Evolutionary conservation across 2,329 filamentous ascomycete genomes (phyloP).

Genomic region (Escovopsis weberi): DNA sequence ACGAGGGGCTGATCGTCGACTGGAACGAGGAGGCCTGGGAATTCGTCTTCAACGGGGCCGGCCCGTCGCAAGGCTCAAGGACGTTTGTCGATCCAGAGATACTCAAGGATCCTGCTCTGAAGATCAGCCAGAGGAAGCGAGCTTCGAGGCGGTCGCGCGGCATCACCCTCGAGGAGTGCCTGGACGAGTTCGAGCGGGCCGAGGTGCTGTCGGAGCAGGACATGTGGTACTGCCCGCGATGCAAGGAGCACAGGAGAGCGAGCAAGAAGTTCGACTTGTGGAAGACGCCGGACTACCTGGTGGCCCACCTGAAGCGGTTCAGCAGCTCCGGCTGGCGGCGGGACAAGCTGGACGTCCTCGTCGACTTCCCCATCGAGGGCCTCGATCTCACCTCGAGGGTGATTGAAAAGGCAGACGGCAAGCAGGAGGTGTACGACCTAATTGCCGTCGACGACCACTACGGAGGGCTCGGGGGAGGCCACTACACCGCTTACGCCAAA

Average conservation of each 20-base stretch:
- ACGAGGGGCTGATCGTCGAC: slow-evolving; percentile 77
- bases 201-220: slow-evolving; percentile 91
- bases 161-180: slow-evolving; percentile 74
- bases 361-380: slow-evolving; percentile 82
- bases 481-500: slow-evolving; percentile 90
- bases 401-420: slow-evolving; percentile 64
- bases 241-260: slow-evolving; percentile 83
- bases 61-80: slow-evolving; percentile 37
- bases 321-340: slow-evolving; percentile 68
- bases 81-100: slow-evolving; percentile 41
- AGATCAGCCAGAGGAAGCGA: slow-evolving; percentile 47
- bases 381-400: slow-evolving; percentile 72
- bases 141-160: slow-evolving; percentile 43
- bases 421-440: slow-evolving; percentile 76
- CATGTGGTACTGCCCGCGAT: slow-evolving; percentile 93
- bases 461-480: slow-evolving; percentile 81
- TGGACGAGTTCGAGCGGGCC: slow-evolving; percentile 87
- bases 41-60: slow-evolving; percentile 46
- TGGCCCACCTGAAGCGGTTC: slow-evolving; percentile 92
- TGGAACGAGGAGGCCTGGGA: slow-evolving; percentile 63
- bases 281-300: slow-evolving; percentile 89
- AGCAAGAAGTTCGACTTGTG: slow-evolving; percentile 96
- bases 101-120: slow-evolving; percentile 49
- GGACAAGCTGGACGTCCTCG: slow-evolving; percentile 81
- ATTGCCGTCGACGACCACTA: slow-evolving; percentile 95